A percentile compares a stretch with the other conserved stretches of the same genome.
These are phyloP conservation scores for Fragilariopsis cylindrus DNA, from an alignment of 108 stramenopile species.

Conservation along the genomic window DNA sequence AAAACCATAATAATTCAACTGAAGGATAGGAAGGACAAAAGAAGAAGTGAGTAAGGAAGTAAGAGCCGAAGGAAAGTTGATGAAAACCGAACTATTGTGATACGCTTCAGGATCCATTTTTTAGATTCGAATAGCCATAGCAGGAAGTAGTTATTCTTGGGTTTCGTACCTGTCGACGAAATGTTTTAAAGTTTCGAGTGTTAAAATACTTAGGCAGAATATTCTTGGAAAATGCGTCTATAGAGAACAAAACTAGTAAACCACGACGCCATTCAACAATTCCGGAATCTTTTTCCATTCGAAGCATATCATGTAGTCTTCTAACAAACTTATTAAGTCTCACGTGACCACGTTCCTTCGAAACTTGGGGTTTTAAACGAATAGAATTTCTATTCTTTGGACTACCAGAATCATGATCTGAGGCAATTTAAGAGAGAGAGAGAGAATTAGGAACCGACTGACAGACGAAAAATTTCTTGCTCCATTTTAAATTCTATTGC, in stretches of 20 bases:
- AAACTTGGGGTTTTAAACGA: no score
- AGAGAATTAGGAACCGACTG: no score
- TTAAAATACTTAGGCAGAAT: constrained; percentile 92
- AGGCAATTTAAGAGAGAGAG: no score
- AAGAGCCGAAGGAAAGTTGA: background rate
- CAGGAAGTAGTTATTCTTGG: background rate
- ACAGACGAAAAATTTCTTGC: no score
- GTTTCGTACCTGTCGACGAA: constrained; percentile 74
- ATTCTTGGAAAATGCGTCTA: constrained; percentile 78
- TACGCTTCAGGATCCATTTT: no score
- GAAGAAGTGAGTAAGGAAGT: background rate
- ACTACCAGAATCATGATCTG: no score
- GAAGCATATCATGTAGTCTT: constrained; percentile 79
- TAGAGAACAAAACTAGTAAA: constrained; percentile 82
- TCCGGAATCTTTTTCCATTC: constrained; percentile 59
- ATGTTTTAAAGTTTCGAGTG: constrained; percentile 92
- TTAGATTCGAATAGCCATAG: no score
- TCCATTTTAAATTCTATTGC: no score
- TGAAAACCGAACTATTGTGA: background rate
- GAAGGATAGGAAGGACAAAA: background rate
- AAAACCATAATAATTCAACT: constrained; percentile 86
- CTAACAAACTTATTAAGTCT: constrained; percentile 87
- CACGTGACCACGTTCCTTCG: background rate
- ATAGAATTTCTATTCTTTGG: no score
- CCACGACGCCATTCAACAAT: constrained; percentile 87